Base-by-base conservation (phyloP, 768 basidiomycete species). In the Strobilomyces dryophilus region DNA sequence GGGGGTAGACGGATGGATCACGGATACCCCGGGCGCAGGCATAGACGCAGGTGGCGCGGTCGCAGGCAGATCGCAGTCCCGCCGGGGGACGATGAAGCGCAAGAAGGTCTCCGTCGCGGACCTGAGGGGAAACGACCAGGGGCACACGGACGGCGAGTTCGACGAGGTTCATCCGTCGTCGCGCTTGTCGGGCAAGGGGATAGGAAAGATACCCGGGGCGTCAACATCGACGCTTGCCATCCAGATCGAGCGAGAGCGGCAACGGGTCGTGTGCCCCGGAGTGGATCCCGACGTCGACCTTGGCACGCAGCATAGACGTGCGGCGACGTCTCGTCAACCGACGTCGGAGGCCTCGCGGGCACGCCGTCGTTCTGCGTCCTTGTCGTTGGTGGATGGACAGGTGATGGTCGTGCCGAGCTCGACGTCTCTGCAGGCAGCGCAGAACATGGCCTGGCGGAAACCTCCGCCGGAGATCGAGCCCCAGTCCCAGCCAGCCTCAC, bases 101-200 rank as follows among this genome's bases (percentile, higher is more conserved):
- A 55, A 42, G 50, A 69, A 57, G 26, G 56, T 45, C 8, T 65
- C 61, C 4, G 58, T 70, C 40, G 61, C 66, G 0, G 62, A 68
- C 15, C 17, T 68, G 52, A 61, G 59, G 47, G 66, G 68, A 9
- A 53, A 43, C 10, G 61, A 66, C 8, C 63, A 61, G 6, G 66
- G 66, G 4, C 61, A 70, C 41, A 66, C 68, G 17, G 66, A 68
- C 46, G 64, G 61, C 0, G 68, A 68, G 26, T 32, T 29, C 29
- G 29, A 29, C 29, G 29, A 29, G 29, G 29, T 9, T 9, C 29
- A 29, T 29, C 9, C 29, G 29, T 29, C 29, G 29, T 29, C 9
- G 29, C 29, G 29, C 29, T 29, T 29, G 29, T 24, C 4, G 24
- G 4, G 24, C 24, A 24, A 24, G 24, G 24, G 24, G 24, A 24